Percentiles rank a stretch among this genome's conserved stretches.
Conservation (phyloP, 306 rosid species). For the Vicia faba region DNA sequence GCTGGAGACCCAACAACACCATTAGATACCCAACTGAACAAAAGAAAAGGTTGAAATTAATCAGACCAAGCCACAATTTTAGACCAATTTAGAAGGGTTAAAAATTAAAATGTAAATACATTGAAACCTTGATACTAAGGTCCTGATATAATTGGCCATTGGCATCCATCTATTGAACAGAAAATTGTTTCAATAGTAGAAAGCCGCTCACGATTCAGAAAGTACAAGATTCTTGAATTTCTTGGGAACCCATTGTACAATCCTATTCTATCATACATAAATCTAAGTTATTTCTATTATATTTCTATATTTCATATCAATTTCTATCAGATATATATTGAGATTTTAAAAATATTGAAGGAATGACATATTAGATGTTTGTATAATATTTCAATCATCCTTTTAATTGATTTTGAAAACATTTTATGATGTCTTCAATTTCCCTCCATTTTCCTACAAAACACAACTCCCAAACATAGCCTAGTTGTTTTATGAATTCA, state of each 20-base stretch:
- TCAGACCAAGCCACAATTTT: constrained; percentile 21
- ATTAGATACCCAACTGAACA: constrained; percentile 91
- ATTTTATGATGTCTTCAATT: too few relatives aligned
- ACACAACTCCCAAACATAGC: background rate
- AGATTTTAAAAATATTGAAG: too few relatives aligned
- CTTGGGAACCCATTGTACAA: too few relatives aligned
- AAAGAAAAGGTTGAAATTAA: background rate
- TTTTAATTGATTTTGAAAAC: too few relatives aligned
- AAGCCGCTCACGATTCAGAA: constrained; percentile 15
- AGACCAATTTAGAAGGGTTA: background rate
- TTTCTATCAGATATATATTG: too few relatives aligned
- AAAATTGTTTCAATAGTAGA: background rate
- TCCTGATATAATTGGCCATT: background rate
- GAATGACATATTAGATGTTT: too few relatives aligned
- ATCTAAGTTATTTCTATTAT: too few relatives aligned
- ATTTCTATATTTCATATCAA: too few relatives aligned
- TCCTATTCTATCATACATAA: too few relatives aligned
- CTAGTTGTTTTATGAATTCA: background rate
- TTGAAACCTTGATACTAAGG: background rate
- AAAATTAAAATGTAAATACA: constrained; percentile 11
- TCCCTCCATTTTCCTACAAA: too few relatives aligned
- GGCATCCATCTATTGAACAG: constrained; percentile 1
- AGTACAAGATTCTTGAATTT: background rate
- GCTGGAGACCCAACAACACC: constrained; percentile 99
- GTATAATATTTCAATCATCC: too few relatives aligned